phyloP scores from a whole-genome alignment of 805 yeast species.

The Starmerella ratchasimensis region DNA sequence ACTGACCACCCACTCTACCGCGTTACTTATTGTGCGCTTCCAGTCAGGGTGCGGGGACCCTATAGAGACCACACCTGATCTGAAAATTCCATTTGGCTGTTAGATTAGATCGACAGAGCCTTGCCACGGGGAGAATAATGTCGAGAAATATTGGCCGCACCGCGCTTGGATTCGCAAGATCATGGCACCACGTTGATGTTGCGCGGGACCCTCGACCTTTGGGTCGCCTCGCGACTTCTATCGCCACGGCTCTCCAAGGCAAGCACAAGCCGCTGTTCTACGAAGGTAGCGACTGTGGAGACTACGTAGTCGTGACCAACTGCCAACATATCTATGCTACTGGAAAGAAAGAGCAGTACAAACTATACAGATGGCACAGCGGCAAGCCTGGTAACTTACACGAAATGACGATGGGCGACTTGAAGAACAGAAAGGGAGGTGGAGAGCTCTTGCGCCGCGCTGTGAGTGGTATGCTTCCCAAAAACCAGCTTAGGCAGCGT shows the following conservation, averaged over 20 bases:
- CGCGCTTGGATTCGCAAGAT: conserved; percentile 63
- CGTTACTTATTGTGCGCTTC: too few species aligned
- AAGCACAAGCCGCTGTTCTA: conserved; percentile 89
- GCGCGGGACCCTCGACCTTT: conserved; percentile 72
- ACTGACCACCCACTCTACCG: too few species aligned
- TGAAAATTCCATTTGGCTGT: too few species aligned
- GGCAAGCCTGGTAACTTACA: conserved; percentile 81
- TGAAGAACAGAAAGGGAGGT: conserved; percentile 67
- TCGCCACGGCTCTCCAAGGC: conserved; percentile 84
- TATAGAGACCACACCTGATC: too few species aligned
- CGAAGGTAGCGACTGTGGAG: conserved; percentile 71
- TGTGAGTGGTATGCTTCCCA: conserved; percentile 92
- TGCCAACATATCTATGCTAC: conserved; percentile 70
- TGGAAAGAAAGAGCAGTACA: conserved; percentile 70
- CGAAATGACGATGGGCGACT: conserved; percentile 63
- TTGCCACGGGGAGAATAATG: not conserved
- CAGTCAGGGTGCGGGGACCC: too few species aligned
- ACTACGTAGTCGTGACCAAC: conserved; percentile 92
- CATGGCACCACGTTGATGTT: conserved; percentile 93
- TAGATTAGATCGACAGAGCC: not conserved
- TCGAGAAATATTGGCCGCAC: conserved; percentile 36
- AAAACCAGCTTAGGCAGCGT: conserved; percentile 63
- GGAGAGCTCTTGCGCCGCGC: conserved; percentile 79
- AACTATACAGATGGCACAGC: conserved; percentile 79
- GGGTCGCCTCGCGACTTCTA: conserved; percentile 82